Evolutionary conservation across 192 early-diverging fungal species (phyloP).

Genomic region (Backusella sp.): DNA sequence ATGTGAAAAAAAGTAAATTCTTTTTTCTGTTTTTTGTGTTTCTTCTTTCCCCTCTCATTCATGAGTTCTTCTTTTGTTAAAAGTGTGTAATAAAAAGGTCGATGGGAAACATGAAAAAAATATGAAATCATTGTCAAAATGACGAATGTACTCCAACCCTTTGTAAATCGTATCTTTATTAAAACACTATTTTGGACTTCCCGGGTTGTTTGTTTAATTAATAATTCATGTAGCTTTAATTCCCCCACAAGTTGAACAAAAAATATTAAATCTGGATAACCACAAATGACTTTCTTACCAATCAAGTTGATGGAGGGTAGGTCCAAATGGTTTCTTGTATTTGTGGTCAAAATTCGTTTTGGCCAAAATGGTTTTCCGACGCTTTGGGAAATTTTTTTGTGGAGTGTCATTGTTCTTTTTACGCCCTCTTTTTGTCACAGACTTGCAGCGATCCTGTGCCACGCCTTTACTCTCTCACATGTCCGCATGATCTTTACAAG

Average conservation of each 20-base stretch:
- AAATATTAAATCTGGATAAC: not conserved
- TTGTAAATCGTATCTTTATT: not conserved
- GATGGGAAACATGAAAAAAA: not conserved
- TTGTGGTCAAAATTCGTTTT: not conserved
- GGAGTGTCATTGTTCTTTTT: not conserved
- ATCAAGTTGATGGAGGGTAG: not conserved
- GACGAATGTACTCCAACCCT: not conserved
- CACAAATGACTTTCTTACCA: constrained; percentile 6
- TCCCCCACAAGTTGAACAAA: not conserved
- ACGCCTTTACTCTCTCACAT: not conserved
- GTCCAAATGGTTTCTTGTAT: no score
- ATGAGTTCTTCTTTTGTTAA: not conserved
- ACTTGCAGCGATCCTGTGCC: constrained; percentile 3
- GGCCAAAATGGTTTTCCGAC: not conserved
- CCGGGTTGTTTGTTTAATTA: not conserved
- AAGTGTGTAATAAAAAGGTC: not conserved
- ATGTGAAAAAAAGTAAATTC: not conserved
- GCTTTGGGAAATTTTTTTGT: not conserved
- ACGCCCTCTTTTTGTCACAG: not conserved
- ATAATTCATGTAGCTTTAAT: no score
- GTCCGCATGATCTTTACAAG: not conserved
- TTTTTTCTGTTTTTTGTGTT: not conserved
- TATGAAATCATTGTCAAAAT: not conserved
- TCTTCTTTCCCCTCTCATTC: not conserved
- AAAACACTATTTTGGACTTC: not conserved